Evolutionary conservation across 2,329 filamentous ascomycete genomes (phyloP).

Genomic region (Diaporthe longicolla): DNA sequence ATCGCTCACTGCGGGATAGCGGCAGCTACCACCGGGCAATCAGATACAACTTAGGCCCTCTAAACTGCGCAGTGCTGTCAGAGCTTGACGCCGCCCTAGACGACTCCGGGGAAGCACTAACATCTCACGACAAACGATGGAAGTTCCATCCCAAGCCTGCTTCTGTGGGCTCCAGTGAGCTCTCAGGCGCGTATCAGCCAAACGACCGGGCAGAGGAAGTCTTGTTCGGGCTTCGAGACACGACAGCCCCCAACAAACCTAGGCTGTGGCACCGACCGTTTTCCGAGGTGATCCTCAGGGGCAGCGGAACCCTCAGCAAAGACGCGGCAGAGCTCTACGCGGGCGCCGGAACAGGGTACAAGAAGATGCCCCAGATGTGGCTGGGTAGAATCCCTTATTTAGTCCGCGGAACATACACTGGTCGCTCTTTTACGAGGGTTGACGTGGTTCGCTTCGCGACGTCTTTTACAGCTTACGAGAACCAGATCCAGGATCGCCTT

Average conservation of each 20-base stretch:
- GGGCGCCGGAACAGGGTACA: neutral
- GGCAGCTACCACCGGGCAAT: slow-evolving; percentile 38
- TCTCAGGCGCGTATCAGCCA: slow-evolving; percentile 15
- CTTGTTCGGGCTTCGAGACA: slow-evolving; percentile 17
- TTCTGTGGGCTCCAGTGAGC: neutral
- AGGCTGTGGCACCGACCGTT: neutral
- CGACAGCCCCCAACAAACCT: neutral
- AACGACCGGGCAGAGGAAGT: slow-evolving; percentile 2
- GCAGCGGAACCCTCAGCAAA: slow-evolving; percentile 35
- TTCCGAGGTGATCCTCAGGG: slow-evolving; percentile 16
- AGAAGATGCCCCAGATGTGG: slow-evolving; percentile 38
- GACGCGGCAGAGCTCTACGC: slow-evolving; percentile 36
- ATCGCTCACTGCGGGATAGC: neutral
- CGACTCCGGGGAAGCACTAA: neutral
- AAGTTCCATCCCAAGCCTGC: neutral
- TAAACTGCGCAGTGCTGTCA: slow-evolving; percentile 35
- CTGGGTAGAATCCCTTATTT: slow-evolving; percentile 37
- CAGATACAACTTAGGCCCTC: slow-evolving; percentile 35
- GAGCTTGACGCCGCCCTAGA: slow-evolving; percentile 34
- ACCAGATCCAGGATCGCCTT: neutral
- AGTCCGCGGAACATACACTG: slow-evolving; percentile 1
- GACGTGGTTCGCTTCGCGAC: neutral
- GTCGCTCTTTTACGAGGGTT: slow-evolving; percentile 12
- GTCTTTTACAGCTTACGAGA: slow-evolving; percentile 28
- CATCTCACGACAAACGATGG: slow-evolving; percentile 3